These are phyloP conservation scores for Yarrowia alimentaria DNA, from an alignment of 805 yeast genomes.

Conservation along the genomic window DNA sequence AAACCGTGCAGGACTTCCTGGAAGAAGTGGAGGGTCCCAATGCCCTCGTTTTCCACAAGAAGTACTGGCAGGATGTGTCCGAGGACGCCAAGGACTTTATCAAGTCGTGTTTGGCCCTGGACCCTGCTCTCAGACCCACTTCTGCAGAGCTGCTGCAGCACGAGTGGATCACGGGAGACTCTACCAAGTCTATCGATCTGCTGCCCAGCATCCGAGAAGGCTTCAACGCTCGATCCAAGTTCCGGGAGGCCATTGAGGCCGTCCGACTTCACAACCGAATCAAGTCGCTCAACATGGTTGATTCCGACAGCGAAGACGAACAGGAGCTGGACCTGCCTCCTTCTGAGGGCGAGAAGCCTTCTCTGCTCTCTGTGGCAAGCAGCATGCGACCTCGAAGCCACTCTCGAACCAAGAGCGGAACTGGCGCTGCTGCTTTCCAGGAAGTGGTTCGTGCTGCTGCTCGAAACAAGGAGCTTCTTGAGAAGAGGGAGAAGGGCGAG, in stretches of 20 bases:
- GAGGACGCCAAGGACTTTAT: slow-evolving; percentile 79
- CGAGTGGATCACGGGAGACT: slow-evolving; percentile 63
- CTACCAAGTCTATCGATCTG: slow-evolving; percentile 59
- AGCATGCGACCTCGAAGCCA: slow-evolving; percentile 14
- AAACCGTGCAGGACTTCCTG: slow-evolving; percentile 74
- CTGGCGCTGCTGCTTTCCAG: slow-evolving; percentile 45
- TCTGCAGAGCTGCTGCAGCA: slow-evolving; percentile 62
- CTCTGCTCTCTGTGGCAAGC: slow-evolving; percentile 5
- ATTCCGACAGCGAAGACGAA: slow-evolving; percentile 51
- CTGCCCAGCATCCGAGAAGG: slow-evolving; percentile 77
- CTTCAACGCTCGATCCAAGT: slow-evolving; percentile 78
- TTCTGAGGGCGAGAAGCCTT: neutral
- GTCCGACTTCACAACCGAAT: slow-evolving; percentile 80
- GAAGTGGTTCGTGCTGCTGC: slow-evolving; percentile 70
- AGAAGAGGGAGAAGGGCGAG: slow-evolving; percentile 26
- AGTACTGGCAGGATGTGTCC: slow-evolving; percentile 81
- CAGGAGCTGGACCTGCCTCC: slow-evolving; percentile 41
- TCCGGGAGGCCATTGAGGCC: slow-evolving; percentile 81
- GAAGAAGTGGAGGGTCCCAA: slow-evolving; percentile 70
- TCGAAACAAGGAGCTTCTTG: slow-evolving; percentile 50
- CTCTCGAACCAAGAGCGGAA: slow-evolving; percentile 18
- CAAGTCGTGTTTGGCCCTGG: slow-evolving; percentile 61
- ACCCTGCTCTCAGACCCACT: slow-evolving; percentile 68
- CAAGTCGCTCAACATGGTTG: slow-evolving; percentile 59
- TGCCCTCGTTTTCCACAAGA: slow-evolving; percentile 81